phyloP scores from a whole-genome alignment of 371 early-diverging fungal species.

The Spraguea lophii region DNA sequence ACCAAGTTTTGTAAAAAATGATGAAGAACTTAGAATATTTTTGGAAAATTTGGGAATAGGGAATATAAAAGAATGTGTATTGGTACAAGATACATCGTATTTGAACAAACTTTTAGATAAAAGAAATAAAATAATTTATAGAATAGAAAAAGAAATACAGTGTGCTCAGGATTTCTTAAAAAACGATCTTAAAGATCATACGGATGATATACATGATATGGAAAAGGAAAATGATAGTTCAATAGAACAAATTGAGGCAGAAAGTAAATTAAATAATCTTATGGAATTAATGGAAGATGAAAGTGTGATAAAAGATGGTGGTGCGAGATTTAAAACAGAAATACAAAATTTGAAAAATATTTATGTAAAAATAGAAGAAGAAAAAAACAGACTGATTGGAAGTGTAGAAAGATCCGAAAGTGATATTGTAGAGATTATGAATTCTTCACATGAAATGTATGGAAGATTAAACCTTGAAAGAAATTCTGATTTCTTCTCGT shows the following conservation, averaged over 20 bases:
- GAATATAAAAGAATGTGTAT: conserved; percentile 25
- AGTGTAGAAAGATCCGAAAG: too few relatives aligned
- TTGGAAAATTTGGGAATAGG: conserved; percentile 33
- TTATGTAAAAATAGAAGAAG: not conserved
- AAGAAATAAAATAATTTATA: conserved; percentile 16
- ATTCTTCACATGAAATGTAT: conserved; percentile 13
- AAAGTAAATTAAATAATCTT: conserved; percentile 4
- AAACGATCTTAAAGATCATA: not conserved
- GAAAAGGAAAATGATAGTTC: not conserved
- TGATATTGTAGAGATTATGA: conserved; percentile 6
- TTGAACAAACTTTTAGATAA: conserved; percentile 24
- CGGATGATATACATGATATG: not conserved
- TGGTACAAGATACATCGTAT: conserved; percentile 34
- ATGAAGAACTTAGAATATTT: conserved; percentile 30
- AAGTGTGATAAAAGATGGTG: conserved; percentile 1
- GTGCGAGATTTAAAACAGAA: conserved; percentile 1
- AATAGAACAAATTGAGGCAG: not conserved
- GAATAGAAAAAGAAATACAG: not conserved
- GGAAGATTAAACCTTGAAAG: conserved; percentile 16
- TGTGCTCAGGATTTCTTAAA: not conserved
- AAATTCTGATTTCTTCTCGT: conserved; percentile 35
- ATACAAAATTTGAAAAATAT: not conserved
- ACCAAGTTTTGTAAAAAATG: conserved; percentile 35
- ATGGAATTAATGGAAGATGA: conserved; percentile 10
- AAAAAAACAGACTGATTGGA: too few relatives aligned